These are phyloP conservation scores for barley (Hordeum vulgare) DNA, from an alignment of 176 grass and related monocot species.

Conservation along the genomic window MorexV3_pseudomolecules_assembly NC_058520.1:298874618-298875117, in stretches of 20 bases:
- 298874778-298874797: slow-evolving; percentile 76
- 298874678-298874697: slow-evolving; percentile 34
- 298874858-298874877: slow-evolving; percentile 45
- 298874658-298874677: slow-evolving; percentile 51
- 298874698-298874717: slow-evolving; percentile 57
- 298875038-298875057: slow-evolving; percentile 96
- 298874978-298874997: slow-evolving; percentile 94
- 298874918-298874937: slow-evolving; percentile 66
- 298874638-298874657: slow-evolving; percentile 49
- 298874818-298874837: slow-evolving; percentile 83
- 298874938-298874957: slow-evolving; percentile 69
- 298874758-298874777: slow-evolving; percentile 51
- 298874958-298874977: slow-evolving; percentile 79
- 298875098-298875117: slow-evolving; percentile 9
- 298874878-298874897: slow-evolving; percentile 54
- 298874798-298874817: slow-evolving; percentile 96
- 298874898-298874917: slow-evolving; percentile 55
- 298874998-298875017: slow-evolving; percentile 50
- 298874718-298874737: slow-evolving; percentile 50
- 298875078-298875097: not conserved
- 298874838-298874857: slow-evolving; percentile 69
- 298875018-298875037: slow-evolving; percentile 41
- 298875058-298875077: slow-evolving; percentile 5
- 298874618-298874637: slow-evolving; percentile 48
- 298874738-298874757: slow-evolving; percentile 47